A percentile compares a stretch with the other conserved stretches of the same genome.
Evolutionary conservation across 2,329 filamentous ascomycete species (phyloP).

Genomic region (Bipolaris cookei): DNA sequence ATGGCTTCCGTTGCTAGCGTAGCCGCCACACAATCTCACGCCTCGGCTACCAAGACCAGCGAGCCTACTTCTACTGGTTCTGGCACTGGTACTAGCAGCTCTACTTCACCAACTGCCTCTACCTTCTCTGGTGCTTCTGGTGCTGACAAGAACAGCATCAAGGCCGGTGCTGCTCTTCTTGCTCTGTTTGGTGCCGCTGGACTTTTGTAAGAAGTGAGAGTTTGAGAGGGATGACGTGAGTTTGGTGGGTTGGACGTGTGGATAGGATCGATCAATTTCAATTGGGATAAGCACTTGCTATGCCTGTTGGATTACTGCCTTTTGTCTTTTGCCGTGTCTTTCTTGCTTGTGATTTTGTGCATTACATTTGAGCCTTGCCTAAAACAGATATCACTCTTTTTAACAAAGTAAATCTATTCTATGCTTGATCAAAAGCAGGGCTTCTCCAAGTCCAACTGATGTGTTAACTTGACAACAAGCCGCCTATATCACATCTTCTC

Average conservation of each 20-base stretch:
- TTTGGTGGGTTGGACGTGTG: not conserved
- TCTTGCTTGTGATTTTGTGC: not conserved
- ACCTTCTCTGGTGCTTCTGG: slow-evolving; percentile 25
- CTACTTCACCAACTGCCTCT: slow-evolving; percentile 11
- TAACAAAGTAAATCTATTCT: not conserved
- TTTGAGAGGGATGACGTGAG: not conserved
- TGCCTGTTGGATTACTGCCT: not conserved
- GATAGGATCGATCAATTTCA: slow-evolving; percentile 13
- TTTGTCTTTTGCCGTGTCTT: not conserved
- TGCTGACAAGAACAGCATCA: slow-evolving; percentile 10
- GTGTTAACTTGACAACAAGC: no score
- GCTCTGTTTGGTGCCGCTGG: slow-evolving; percentile 27
- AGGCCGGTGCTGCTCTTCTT: slow-evolving; percentile 37
- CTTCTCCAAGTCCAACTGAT: not conserved
- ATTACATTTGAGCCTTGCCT: not conserved
- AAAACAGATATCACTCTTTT: not conserved
- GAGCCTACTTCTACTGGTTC: slow-evolving; percentile 1
- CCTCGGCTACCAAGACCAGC: slow-evolving; percentile 4
- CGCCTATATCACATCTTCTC: no score
- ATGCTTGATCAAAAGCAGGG: not conserved
- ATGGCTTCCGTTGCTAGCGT: slow-evolving; percentile 26
- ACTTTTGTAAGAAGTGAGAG: slow-evolving; percentile 21
- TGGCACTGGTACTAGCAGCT: not conserved
- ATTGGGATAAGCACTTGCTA: slow-evolving; percentile 3
- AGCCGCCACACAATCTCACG: slow-evolving; percentile 25